Base-by-base conservation (phyloP, 2,329 filamentous ascomycete genomes). In the Cladobotryum protrusum region DNA sequence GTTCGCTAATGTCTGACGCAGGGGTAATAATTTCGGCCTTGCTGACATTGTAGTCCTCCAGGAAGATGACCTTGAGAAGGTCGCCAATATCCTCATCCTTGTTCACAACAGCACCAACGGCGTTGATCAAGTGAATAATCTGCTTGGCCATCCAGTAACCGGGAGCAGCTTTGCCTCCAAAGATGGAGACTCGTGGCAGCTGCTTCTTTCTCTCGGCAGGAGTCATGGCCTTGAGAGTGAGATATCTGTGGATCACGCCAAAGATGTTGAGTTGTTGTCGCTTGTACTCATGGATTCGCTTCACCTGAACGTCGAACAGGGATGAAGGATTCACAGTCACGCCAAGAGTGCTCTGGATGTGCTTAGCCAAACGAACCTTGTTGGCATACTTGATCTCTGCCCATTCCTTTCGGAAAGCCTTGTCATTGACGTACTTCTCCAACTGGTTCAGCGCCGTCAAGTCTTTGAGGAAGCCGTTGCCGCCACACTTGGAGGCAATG, bases 141-240 rank as follows among this genome's bases (percentile, higher is more conserved):
- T 93, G 95, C 81, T 99, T 99, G 35, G 93, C 93, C 93, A 97
- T 99, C 93, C 93, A 99, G 76, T 99, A 99, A 14, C 93, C 93
- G 0, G 93, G 93, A 2, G 93, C 93, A 20, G 93, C 93, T 73
- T 99, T 99, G 61, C 93, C 93, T 64, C 93, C 93, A 66, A 99
- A 97, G 68, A 99, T 95, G 50, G 87, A 93, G 9, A 97, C 93
- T 46, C 92, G 86, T 14, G 91, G 89, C 41, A 85, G 81, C 53
- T 88, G 78, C 72, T 93, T 93, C 78, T 95, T 92, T 58, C 85
- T 82, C 66, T 96, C 86, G 61, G 90, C 88, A 0, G 88, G 76
- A 19, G 78, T 82, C 86, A 96, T 83, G 34, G 81, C 78, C 74
- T 97, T 99, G 67, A 99, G 85, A 13, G 81, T 80, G 36, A 99